Evolutionary conservation across 176 grass and related monocot species (phyloP).

Genomic region (Carex parvula): DNA sequence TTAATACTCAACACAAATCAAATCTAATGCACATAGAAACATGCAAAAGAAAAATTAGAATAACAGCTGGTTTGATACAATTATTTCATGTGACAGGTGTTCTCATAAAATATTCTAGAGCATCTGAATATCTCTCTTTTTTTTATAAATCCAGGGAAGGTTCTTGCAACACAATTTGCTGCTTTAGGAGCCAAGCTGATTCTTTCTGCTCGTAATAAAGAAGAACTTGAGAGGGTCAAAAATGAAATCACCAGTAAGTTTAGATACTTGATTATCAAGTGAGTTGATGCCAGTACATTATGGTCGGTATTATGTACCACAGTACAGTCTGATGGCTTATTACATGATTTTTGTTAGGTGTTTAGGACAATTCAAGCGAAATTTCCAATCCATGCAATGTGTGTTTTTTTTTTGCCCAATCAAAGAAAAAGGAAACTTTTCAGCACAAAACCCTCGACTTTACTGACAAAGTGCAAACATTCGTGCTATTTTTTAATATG

Average conservation of each 20-base stretch:
- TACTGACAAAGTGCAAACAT: not conserved
- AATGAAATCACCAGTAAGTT: constrained; percentile 67
- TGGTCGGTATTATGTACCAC: not conserved
- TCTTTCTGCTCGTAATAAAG: constrained; percentile 76
- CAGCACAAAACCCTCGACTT: not conserved
- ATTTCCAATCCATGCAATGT: not conserved
- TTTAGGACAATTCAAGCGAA: not conserved
- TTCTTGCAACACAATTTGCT: constrained; percentile 76
- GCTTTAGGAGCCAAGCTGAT: constrained; percentile 92
- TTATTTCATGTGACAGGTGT: not conserved
- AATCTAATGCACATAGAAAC: not conserved
- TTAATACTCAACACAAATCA: not conserved
- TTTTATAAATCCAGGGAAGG: constrained; percentile 50
- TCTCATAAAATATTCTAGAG: not conserved
- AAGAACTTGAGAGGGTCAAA: constrained; percentile 81
- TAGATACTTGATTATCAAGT: not conserved
- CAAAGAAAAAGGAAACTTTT: not conserved
- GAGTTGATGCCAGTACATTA: not conserved
- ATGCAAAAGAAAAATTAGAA: not conserved
- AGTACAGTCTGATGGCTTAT: not conserved
- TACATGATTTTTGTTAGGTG: constrained; percentile 1
- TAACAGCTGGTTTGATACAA: not conserved
- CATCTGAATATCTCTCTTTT: not conserved
- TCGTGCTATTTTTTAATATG: not conserved
- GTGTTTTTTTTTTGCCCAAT: not conserved